Evolutionary conservation across 2,329 filamentous ascomycete species (phyloP), one percentile per base, ranked within the genome.

Genomic region (Xylaria multiplex): DNA sequence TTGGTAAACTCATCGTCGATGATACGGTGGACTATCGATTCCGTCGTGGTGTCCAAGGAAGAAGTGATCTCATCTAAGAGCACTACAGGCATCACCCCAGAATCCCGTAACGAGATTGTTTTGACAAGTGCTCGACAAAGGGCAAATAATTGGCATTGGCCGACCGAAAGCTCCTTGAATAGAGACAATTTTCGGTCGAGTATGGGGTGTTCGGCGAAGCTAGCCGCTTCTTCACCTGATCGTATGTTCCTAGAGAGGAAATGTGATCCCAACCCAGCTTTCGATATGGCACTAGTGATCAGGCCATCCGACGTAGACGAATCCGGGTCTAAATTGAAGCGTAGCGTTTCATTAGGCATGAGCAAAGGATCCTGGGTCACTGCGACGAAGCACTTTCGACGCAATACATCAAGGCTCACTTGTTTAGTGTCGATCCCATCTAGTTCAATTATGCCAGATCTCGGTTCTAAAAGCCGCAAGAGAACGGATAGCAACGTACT

Each of bases 51-150:
- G 65, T 80, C 79, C 2, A 80, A 70, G 0, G 74, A 77, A 0
- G 75, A 74, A 0, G 75, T 79, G 7, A 70, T 71, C 49, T 79
- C 77, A 35, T 79, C 77, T 8, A 79, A 67, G 0, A 79, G 69
- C 1, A 79, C 59, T 7, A 81, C 69, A 0, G 79, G 78, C 37
- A 71, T 77, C 0, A 67, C 42, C 1, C 70, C 67, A 5, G 35
- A 58, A 19, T 9, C 55, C 22, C 46, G 45, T 9, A 72, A 37
- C 0, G 53, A 56, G n/a, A 68, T 50, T 7, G 59, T 65, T 30
- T 77, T 70, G 1, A 77, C 50, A 5, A 79, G 54, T 6, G 76
- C 76, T 7, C 78, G 70, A 6, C 75, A 73, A 2, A 80, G 67
- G 3, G 75, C 74, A 24, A 79, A 69, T 0, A 79, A 72, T 57